Conservation (phyloP, 1,284 basidiomycete species). For the Meira nashicola region DNA sequence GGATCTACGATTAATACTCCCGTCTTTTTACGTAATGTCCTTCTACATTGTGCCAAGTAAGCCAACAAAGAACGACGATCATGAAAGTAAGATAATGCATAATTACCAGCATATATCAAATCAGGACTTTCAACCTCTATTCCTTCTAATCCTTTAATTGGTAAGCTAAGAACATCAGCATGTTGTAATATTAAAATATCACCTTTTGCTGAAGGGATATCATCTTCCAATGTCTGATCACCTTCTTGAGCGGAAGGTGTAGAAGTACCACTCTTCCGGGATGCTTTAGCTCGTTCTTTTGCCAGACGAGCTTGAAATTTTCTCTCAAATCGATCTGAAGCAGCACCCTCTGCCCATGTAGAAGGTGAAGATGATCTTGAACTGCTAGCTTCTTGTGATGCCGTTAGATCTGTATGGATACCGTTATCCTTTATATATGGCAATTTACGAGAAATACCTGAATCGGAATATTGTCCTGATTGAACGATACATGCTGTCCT, state of each 20-base stretch:
- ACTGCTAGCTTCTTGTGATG: neutral
- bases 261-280: neutral
- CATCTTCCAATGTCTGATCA: neutral
- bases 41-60: slow-evolving; percentile 23
- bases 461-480: slow-evolving; percentile 3
- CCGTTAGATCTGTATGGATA: slow-evolving; percentile 2
- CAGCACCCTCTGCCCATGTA: slow-evolving; percentile 29
- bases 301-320: slow-evolving; percentile 16
- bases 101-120: slow-evolving; percentile 39
- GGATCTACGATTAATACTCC: slow-evolving; percentile 42
- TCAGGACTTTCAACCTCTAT: slow-evolving; percentile 25
- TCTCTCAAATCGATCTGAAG: slow-evolving; percentile 35
- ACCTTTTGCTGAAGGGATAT: slow-evolving; percentile 5
- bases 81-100: slow-evolving; percentile 45
- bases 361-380: neutral
- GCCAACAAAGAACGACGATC: slow-evolving; percentile 26
- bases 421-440: neutral
- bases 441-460: neutral
- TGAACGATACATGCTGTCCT: slow-evolving; percentile 20
- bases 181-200: slow-evolving; percentile 26
- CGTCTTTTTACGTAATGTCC: slow-evolving; percentile 28
- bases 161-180: slow-evolving; percentile 37
- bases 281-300: neutral
- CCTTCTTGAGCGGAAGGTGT: neutral
- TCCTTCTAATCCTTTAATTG: slow-evolving; percentile 7